phyloP scores from a whole-genome alignment of 169 alveolate species.

The Cryptosporidium bovis region DNA sequence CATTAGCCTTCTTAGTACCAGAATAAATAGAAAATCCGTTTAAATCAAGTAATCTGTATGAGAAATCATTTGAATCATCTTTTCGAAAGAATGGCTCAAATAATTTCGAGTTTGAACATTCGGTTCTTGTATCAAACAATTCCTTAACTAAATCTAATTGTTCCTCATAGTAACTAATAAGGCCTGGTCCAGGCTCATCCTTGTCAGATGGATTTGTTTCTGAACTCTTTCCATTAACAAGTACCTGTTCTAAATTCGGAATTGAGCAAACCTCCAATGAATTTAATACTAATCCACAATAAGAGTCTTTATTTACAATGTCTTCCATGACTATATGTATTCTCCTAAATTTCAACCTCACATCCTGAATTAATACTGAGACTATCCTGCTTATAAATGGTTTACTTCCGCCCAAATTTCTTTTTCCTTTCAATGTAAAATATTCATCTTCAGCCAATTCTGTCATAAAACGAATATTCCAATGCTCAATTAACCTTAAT shows the following conservation, averaged over 20 bases:
- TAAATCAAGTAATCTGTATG: constrained; percentile 57
- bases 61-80: constrained; percentile 49
- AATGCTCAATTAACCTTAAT: constrained; percentile 56
- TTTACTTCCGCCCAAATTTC: not conserved
- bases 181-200: constrained; percentile 35
- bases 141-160: constrained; percentile 38
- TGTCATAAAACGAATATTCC: constrained; percentile 56
- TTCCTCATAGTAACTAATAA: constrained; percentile 25
- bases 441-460: constrained; percentile 71
- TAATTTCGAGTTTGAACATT: constrained; percentile 15
- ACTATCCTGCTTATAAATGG: constrained; percentile 63
- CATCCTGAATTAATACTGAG: constrained; percentile 61
- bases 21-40: constrained; percentile 44
- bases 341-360: constrained; percentile 46
- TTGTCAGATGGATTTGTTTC: not conserved
- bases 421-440: constrained; percentile 30
- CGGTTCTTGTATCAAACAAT: constrained; percentile 16
- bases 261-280: constrained; percentile 69
- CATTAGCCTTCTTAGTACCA: not conserved
- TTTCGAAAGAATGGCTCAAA: constrained; percentile 61
- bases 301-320: constrained; percentile 4
- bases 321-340: constrained; percentile 39
- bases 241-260: constrained; percentile 45
- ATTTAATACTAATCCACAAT: constrained; percentile 48
- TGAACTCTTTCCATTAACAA: not conserved